Base-by-base conservation (phyloP, 805 yeast species). In the Suhomyces xylopsoci region DNA sequence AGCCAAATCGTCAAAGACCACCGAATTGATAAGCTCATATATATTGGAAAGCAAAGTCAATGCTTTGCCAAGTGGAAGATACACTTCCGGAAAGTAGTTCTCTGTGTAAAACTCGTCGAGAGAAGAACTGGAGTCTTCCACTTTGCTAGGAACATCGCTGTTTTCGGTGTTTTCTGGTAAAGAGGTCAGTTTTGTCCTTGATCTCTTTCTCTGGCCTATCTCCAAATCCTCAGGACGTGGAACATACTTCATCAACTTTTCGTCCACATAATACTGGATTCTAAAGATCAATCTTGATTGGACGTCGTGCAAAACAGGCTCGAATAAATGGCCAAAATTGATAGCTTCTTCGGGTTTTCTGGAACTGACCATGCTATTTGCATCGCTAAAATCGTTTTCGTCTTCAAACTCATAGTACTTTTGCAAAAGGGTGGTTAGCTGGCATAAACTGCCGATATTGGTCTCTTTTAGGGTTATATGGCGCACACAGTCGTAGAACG, bases 1-100 rank as follows among this genome's bases (percentile, higher is more conserved):
- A 0, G 97, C 96, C 57, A 92, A 70, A 62, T 90, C 96, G 65
- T 90, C 96, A 70, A 92, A 93, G 1, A 90, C 88, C 10, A 79
- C 71, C 2, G 92, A 83, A 58, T 86, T 85, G 36, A 93, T 81
- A 60, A 91, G 73, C 61, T 89, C 96, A 63, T 90, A 89, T 20
- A 92, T 86, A 63, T 83, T 87, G 32, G 90, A 84, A 28, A 92
- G 71, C 5, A 93, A 69, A 0, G 85, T 79, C 43, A 91, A 70
- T 0, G 96, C 85, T 51, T 81, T 81, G 3, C 81, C 78, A 45
- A 90, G 71, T 1, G 97, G 96, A 12, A 89, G 83, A 64, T 88
- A 90, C 61, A 85, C 79, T 19, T 76, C 77, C 10, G 71, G 68
- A 46, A 75, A 71, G 42, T 71, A 58, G 51, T 76, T 75, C 4